phyloP scores from a whole-genome alignment of 306 rosid species.

The Lathyrus oleraceus region DNA sequence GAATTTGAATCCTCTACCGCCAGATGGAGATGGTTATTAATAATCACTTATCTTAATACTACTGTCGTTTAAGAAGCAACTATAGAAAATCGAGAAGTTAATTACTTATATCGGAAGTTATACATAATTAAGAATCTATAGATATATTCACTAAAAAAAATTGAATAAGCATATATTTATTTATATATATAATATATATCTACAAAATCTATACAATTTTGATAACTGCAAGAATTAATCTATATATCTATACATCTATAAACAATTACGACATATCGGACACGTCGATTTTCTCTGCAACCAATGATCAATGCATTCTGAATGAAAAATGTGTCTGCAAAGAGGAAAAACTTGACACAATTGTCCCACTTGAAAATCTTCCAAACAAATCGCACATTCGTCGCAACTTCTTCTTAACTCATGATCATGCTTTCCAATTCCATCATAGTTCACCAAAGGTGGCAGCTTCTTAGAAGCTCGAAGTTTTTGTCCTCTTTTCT shows the following conservation, averaged over 20 bases:
- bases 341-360: constrained; percentile 56
- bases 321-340: constrained; percentile 63
- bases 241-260: background rate
- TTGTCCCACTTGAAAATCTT: constrained; percentile 49
- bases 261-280: constrained; percentile 38
- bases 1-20: background rate
- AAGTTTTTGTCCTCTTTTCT: constrained; percentile 45
- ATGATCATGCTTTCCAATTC: constrained; percentile 42
- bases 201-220: constrained; percentile 1
- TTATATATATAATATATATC: too few species aligned
- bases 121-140: too few species aligned
- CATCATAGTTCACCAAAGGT: constrained; percentile 49
- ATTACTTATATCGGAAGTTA: background rate
- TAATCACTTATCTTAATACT: background rate
- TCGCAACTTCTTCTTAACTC: constrained; percentile 15
- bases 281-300: constrained; percentile 51
- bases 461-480: constrained; percentile 54
- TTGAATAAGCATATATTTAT: too few species aligned
- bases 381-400: constrained; percentile 66
- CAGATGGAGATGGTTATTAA: background rate
- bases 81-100: background rate
- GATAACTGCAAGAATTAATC: background rate
- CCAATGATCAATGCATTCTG: constrained; percentile 61
- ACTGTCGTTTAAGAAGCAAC: background rate
- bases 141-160: too few species aligned